Evolutionary conservation across 2,329 filamentous ascomycete genomes (phyloP), one percentile per base, ranked within the genome.

Genomic region (Proliferodiscus dingleyae): DNA sequence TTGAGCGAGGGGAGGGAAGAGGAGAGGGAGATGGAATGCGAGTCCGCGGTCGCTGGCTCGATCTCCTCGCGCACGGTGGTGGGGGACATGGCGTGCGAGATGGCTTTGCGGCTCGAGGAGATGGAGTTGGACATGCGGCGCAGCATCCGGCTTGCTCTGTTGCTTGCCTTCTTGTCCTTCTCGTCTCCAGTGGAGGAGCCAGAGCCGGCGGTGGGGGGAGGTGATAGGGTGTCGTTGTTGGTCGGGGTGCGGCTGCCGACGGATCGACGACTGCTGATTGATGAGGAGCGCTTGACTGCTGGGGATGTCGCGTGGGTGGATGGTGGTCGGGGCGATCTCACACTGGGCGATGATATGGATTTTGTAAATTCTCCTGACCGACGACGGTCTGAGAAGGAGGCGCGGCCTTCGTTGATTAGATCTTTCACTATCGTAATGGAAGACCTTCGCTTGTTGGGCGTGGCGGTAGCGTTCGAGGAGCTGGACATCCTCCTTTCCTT

Each of bases 51-150:
- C 16, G 53, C 41, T 13, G 55, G 57, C 43, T 64, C 61, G 18
- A 67, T 61, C 50, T 71, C 71, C 41, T 68, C 61, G 3, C 60
- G 55, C 26, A 64, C 53, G n/a, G n/a, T n/a, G 11, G 61, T 64
- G n/a, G 62, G 62, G 9, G 62, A 64, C 19, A 63, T 56, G 7
- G 53, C 56, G 46, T 61, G 56, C 5, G 60, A 59, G 13, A 70
- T 53, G 9, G 56, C 62, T 43, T 64, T 64, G n/a, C 67, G 61
- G 52, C 64, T 70, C 4, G 71, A 67, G 22, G 73, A 61, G 21
- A 69, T 68, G 11, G 76, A 72, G 16, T 74, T 76, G n/a, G 77
- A 81, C 77, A 86, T 82, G 45, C 81, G 74, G 57, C 80, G 80
- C 61, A 86, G 74, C 55, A 86, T 72, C 22, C 83, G 59, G 34